Evolutionary conservation across 768 basidiomycete genomes (phyloP).

Genomic region (Termitomyces eurrhizus): DNA sequence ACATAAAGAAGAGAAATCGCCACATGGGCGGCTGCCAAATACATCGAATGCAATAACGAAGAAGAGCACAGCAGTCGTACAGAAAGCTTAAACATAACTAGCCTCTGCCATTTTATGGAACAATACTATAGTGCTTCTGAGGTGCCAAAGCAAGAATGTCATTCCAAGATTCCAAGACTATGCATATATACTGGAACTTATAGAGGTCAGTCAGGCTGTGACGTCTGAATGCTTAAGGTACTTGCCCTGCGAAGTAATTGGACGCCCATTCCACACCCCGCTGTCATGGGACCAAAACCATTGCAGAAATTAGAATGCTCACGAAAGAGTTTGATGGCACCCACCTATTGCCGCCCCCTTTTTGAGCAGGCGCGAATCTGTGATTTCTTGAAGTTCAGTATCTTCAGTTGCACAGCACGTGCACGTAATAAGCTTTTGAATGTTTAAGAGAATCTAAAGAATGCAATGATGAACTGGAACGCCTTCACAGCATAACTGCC

Average conservation of each 20-base stretch:
- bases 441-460: constrained; percentile 36
- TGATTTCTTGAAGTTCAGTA: too few species aligned
- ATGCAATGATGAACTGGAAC: constrained; percentile 28
- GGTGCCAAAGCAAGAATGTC: neutral
- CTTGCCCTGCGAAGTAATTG: neutral
- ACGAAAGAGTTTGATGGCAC: constrained; percentile 62
- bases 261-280: constrained; percentile 44
- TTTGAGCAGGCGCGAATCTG: constrained; percentile 47
- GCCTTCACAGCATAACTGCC: neutral
- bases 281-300: constrained; percentile 41
- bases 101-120: neutral
- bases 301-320: constrained; percentile 61
- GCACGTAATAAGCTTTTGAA: constrained; percentile 23
- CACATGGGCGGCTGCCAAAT: neutral
- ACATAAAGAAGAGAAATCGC: neutral
- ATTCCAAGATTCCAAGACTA: neutral
- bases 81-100: neutral
- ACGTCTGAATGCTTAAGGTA: neutral
- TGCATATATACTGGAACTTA: neutral
- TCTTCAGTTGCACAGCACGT: constrained; percentile 27
- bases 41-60: neutral
- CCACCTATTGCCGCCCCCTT: constrained; percentile 50
- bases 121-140: neutral
- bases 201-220: too few species aligned
- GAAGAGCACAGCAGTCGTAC: neutral